Percentiles rank a stretch among this genome's conserved stretches.
Conservation (phyloP, 768 basidiomycete genomes). For the Hirschioporus abietinus region DNA sequence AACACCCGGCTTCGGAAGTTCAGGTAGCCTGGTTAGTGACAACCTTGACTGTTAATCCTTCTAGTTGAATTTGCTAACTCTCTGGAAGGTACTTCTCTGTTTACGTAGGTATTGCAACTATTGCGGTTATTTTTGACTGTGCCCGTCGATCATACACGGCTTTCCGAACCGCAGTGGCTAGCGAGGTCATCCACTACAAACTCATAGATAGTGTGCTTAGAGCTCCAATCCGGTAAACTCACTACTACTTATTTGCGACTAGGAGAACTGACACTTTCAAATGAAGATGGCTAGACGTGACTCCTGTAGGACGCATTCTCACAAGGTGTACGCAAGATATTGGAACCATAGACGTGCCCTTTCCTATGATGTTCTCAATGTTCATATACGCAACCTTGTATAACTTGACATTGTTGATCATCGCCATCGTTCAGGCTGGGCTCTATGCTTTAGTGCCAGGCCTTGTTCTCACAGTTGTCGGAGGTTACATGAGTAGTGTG, state of each 20-base stretch:
- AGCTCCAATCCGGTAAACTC: slow-evolving; percentile 14
- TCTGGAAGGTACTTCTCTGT: neutral
- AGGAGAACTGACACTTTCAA: neutral
- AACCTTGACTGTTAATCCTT: neutral
- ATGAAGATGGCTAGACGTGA: slow-evolving; percentile 24
- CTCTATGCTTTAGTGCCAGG: slow-evolving; percentile 1
- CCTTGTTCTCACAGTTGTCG: neutral
- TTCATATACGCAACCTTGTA: neutral
- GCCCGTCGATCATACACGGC: slow-evolving; percentile 12
- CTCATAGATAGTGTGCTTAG: slow-evolving; percentile 15
- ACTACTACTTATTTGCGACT: neutral
- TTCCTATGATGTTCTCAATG: slow-evolving; percentile 2
- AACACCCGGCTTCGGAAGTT: slow-evolving; percentile 13
- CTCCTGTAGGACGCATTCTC: slow-evolving; percentile 25
- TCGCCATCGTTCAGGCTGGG: slow-evolving; percentile 8
- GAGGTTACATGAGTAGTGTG: slow-evolving; percentile 18
- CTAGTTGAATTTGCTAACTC: neutral
- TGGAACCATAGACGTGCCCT: slow-evolving; percentile 9
- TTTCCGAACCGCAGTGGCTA: slow-evolving; percentile 11
- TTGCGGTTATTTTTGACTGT: slow-evolving; percentile 8
- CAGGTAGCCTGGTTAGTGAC: slow-evolving; percentile 14
- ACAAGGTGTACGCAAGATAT: slow-evolving; percentile 25
- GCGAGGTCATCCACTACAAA: slow-evolving; percentile 8
- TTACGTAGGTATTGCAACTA: slow-evolving; percentile 4
- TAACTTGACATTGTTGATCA: neutral